Evolutionary conservation across 495 filamentous ascomycete genomes (phyloP), one percentile per base, ranked within the genome.

Genomic region (Lineolata rhizophorae): DNA sequence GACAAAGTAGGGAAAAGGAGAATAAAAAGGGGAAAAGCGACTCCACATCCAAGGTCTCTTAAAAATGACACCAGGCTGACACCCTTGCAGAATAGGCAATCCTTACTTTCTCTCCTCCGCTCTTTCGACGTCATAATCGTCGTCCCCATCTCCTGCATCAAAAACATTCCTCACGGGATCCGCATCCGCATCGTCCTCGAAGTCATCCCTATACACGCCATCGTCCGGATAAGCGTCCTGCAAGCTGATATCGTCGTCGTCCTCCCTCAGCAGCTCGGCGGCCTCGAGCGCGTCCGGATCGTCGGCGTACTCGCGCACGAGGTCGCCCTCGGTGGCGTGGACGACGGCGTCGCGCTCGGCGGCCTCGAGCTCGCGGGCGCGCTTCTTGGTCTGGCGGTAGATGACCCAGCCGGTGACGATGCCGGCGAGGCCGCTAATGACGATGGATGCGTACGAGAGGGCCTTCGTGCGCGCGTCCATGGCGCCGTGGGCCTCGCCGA

Each of bases 331-430:
- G 0, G 21, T 31, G 18, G 17, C 35, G 29, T 32, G 29, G 41
- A 54, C 58, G 22, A 54, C 55, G 40, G 47, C 61, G n/a, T 44
- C 56, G 9, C 64, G 65, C 47, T 85, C 84, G 42, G 81, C 75
- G n/a, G 61, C 63, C 42, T 93, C 85, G 8, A 97, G 63, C 51
- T 93, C 70, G 31, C 65, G 64, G 4, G 87, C 81, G 3, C 87
- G 65, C 31, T 76, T 68, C 55, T 90, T 67, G 9, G 90, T 95
- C 36, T 68, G 68, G 40, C 32, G 34, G 56, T 93, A 97, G 40
- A 97, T 91, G 49, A 84, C 61, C 53, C 67, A 74, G 0, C 80
- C 83, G 0, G 85, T 82, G 16, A 61, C 62, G 10, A 72, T 55
- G 15, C 90, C 90, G 25, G 91, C 52, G 9, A 70, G 37, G 25